Percentiles rank a stretch among this genome's conserved stretches.
These are phyloP conservation scores for Sugiyamaella novakii DNA, from an alignment of 1,139 yeast genomes.

Conservation along the genomic window DNA sequence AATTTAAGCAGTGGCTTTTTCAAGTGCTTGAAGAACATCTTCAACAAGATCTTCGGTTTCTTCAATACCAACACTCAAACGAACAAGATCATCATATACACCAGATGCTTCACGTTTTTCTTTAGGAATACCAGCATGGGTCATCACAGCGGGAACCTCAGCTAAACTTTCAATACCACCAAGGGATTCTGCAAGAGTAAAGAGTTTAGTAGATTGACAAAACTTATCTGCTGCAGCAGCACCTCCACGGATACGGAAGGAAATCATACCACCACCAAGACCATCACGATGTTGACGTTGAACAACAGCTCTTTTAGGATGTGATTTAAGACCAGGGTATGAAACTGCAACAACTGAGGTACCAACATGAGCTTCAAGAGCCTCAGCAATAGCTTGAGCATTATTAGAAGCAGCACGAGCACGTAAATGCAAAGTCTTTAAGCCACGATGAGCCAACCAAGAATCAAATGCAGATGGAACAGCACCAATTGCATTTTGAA, in stretches of 20 bases:
- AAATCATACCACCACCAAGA: conserved; percentile 90
- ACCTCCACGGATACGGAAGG: conserved; percentile 84
- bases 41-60: conserved; percentile 73
- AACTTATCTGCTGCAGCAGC: conserved; percentile 73
- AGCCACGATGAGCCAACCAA: conserved; percentile 92
- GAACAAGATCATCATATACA: conserved; percentile 77
- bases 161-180: conserved; percentile 88
- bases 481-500: conserved; percentile 88
- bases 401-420: conserved; percentile 66
- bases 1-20: conserved; percentile 36
- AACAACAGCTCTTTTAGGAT: conserved; percentile 65
- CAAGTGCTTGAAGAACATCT: conserved; percentile 74
- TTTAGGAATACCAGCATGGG: conserved; percentile 88
- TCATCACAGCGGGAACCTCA: conserved; percentile 91
- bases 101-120: conserved; percentile 80
- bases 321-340: conserved; percentile 78
- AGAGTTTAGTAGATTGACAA: conserved; percentile 72
- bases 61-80: conserved; percentile 87
- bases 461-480: conserved; percentile 89
- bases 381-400: conserved; percentile 75
- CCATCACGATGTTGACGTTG: conserved; percentile 78
- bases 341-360: conserved; percentile 63
- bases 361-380: conserved; percentile 49
- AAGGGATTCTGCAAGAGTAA: conserved; percentile 85
- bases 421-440: conserved; percentile 83